A percentile compares a stretch with the other conserved stretches of the same genome.
These are phyloP conservation scores for Fusarium sp. DNA, from an alignment of 2,329 filamentous ascomycete species.

Conservation along the genomic window DNA sequence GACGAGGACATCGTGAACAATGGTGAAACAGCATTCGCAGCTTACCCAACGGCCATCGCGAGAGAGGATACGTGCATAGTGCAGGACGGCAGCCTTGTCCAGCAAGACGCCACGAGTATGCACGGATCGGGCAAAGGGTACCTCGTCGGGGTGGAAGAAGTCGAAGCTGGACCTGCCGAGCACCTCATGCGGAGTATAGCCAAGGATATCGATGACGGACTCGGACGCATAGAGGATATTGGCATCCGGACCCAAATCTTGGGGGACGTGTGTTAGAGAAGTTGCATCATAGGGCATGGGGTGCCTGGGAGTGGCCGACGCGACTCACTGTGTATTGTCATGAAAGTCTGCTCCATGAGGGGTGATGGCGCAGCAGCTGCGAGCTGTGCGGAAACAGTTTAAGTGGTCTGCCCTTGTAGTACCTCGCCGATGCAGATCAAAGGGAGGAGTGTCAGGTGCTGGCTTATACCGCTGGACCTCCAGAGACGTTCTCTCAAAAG, in stretches of 20 bases:
- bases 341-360: slow-evolving; percentile 86
- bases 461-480: slow-evolving; percentile 30
- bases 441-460: slow-evolving; percentile 11
- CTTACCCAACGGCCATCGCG: slow-evolving; percentile 78
- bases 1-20: slow-evolving; percentile 89
- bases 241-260: slow-evolving; percentile 78
- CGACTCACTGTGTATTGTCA: slow-evolving; percentile 85
- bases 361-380: slow-evolving; percentile 28
- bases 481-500: slow-evolving; percentile 2
- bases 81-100: slow-evolving; percentile 86
- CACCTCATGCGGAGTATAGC: slow-evolving; percentile 81
- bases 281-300: background rate
- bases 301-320: background rate
- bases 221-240: slow-evolving; percentile 87
- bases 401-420: background rate
- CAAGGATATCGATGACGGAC: slow-evolving; percentile 85
- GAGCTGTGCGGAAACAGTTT: slow-evolving; percentile 24
- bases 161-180: slow-evolving; percentile 83
- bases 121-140: slow-evolving; percentile 78
- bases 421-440: slow-evolving; percentile 2
- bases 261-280: slow-evolving; percentile 13
- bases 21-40: slow-evolving; percentile 90
- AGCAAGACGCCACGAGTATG: slow-evolving; percentile 80
- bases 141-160: slow-evolving; percentile 86
- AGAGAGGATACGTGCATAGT: slow-evolving; percentile 80